These are phyloP conservation scores for Phaeosphaeriaceae sp. DNA, from an alignment of 2,329 filamentous ascomycete genomes.

Conservation along the genomic window DNA sequence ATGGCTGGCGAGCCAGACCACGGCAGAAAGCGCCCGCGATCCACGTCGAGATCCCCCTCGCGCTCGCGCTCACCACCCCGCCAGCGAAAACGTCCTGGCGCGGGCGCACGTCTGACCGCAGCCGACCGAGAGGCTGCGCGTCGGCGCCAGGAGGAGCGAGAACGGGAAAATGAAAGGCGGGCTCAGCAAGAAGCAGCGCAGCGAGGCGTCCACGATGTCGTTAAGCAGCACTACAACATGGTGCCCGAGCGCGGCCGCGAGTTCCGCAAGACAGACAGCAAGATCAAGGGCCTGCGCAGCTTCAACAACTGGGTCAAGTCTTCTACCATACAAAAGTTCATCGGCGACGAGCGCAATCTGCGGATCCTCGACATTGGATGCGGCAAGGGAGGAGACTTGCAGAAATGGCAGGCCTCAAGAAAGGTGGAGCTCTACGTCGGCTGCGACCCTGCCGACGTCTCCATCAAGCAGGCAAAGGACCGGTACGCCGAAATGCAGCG, in stretches of 20 bases:
- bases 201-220: conserved; percentile 79
- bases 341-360: conserved; percentile 61
- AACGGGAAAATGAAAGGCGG: conserved; percentile 58
- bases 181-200: conserved; percentile 45
- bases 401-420: conserved; percentile 95
- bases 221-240: conserved; percentile 93
- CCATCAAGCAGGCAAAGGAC: conserved; percentile 87
- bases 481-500: conserved; percentile 78
- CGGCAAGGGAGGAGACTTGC: conserved; percentile 93
- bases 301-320: conserved; percentile 99
- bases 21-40: conserved; percentile 40
- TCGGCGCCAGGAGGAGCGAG: conserved; percentile 53
- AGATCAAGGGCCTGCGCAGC: conserved; percentile 90
- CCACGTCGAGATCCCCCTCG: conserved; percentile 44
- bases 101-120: conserved; percentile 66
- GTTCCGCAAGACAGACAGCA: conserved; percentile 92
- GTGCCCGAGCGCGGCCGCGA: conserved; percentile 92
- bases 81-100: conserved; percentile 68
- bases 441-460: conserved; percentile 89
- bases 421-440: conserved; percentile 92
- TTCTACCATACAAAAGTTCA: conserved; percentile 93
- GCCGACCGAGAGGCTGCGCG: conserved; percentile 72
- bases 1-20: conserved; percentile 32
- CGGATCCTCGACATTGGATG: conserved; percentile 93
- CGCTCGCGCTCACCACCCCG: conserved; percentile 58